Evolutionary conservation across 352 stramenopile species (phyloP), one percentile per base, ranked within the genome.

Genomic region (Globisporangium viniferum): DNA sequence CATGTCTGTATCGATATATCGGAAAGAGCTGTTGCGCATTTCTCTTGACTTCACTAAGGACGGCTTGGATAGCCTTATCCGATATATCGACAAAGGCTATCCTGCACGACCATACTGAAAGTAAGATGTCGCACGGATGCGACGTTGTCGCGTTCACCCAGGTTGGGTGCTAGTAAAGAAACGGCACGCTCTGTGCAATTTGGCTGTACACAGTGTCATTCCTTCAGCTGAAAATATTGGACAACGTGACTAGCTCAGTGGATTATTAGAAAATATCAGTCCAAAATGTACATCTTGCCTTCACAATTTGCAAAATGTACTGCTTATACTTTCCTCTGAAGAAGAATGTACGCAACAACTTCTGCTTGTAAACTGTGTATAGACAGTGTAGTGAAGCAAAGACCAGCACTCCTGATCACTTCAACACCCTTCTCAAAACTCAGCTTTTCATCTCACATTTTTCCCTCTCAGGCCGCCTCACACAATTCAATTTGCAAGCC

Each of bases 401-500:
- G 41, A 49, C 41, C 41, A 49, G 35, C 35, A 41, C 35, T 41
- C 35, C 35, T 12, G 10, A 51, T 6, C 5, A 51, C 44, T 51
- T 51, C 18, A 51, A 24, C 44, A 48, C 41, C 5, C 24, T 24
- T 24, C 24, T 24, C 24, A 24, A 24, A 24, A 24, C 24, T 41
- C 35, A 41, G 35, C 35, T 48, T 48, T 46, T 20, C 41, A 5
- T n/a, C 15, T 3, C 41, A 48, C 14, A 48, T n/a, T n/a, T n/a
- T 8, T n/a, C 18, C 12, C 14, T n/a, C 41, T 14, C 27, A 44
- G 27, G 3, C 24, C 20, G n/a, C 27, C 15, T 49, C 27, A 33
- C 48, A 67, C 48, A 67, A 67, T 51, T n/a, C 4, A 61, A 61
- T 67, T 67, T 53, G 49, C 49, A 51, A n/a, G 12, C 31, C 48